These are phyloP conservation scores for Erigeron philadelphicus DNA, from an alignment of 140 eudicot genomes.

Conservation along the genomic window DNA sequence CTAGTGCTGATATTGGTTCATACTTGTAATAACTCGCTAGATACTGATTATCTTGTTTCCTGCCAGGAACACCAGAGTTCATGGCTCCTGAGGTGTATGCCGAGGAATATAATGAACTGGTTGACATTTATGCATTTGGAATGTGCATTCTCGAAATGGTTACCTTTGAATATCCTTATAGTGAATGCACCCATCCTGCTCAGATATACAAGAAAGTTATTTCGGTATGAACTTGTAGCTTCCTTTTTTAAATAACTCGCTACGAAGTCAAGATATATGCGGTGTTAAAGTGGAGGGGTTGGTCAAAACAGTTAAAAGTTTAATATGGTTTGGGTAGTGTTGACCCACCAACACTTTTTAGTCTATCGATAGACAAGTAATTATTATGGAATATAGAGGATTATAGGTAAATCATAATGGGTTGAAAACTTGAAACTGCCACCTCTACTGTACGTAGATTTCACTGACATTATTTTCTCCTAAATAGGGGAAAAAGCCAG, in stretches of 20 bases:
- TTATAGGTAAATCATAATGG: not conserved
- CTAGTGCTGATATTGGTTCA: too few species aligned
- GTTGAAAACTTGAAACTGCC: not conserved
- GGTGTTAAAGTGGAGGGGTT: conserved; percentile 5
- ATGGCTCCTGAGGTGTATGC: conserved; percentile 89
- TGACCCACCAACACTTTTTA: too few species aligned
- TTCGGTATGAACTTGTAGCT: conserved; percentile 43
- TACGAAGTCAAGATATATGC: not conserved
- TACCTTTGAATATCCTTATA: conserved; percentile 76
- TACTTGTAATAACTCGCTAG: too few species aligned
- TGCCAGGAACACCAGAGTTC: conserved; percentile 79
- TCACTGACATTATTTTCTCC: conserved; percentile 8
- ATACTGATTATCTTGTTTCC: not conserved
- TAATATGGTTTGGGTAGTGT: too few species aligned
- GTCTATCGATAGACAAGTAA: too few species aligned
- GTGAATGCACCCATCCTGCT: conserved; percentile 75
- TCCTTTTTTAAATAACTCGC: not conserved
- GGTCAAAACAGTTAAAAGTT: not conserved
- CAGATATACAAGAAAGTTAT: conserved; percentile 81
- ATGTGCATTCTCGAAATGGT: conserved; percentile 90
- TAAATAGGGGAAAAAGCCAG: conserved; percentile 73
- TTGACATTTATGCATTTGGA: conserved; percentile 82
- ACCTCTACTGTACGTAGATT: not conserved
- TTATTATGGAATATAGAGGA: too few species aligned
- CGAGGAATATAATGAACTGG: conserved; percentile 74